Evolutionary conservation across 352 stramenopile species (phyloP).

Genomic region (Pythium phragmiticola): DNA sequence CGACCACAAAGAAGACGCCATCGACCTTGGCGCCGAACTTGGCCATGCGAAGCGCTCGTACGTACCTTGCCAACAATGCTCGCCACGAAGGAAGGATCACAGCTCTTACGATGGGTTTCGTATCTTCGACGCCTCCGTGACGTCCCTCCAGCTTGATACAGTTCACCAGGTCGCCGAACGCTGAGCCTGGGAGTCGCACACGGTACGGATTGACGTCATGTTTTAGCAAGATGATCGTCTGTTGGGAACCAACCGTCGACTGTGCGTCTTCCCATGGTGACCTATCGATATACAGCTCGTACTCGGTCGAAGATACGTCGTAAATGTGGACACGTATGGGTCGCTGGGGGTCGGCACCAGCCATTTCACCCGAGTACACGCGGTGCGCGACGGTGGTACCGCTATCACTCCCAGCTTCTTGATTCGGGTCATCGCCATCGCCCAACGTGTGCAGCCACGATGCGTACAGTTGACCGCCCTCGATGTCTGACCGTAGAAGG

Average conservation of each 20-base stretch:
- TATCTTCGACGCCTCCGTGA: not conserved
- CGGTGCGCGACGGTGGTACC: slow-evolving; percentile 14
- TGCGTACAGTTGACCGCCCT: slow-evolving; percentile 21
- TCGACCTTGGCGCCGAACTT: slow-evolving; percentile 43
- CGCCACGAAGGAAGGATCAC: slow-evolving; percentile 35
- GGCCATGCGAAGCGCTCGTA: slow-evolving; percentile 44
- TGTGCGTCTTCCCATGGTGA: not conserved
- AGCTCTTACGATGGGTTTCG: not conserved
- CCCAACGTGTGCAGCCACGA: slow-evolving; percentile 33
- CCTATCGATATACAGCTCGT: slow-evolving; percentile 13
- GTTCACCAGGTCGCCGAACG: slow-evolving; percentile 42
- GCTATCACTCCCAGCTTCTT: not conserved
- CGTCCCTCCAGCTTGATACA: slow-evolving; percentile 27
- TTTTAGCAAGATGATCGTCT: slow-evolving; percentile 35
- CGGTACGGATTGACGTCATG: slow-evolving; percentile 48
- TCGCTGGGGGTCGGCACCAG: slow-evolving; percentile 11
- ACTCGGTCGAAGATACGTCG: slow-evolving; percentile 23
- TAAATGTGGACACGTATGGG: slow-evolving; percentile 15
- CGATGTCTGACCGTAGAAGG: slow-evolving; percentile 16
- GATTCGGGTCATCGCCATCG: not conserved
- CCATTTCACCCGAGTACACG: slow-evolving; percentile 42
- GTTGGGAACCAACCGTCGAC: not conserved
- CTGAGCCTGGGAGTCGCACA: slow-evolving; percentile 39
- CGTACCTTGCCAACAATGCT: slow-evolving; percentile 39
- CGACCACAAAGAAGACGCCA: slow-evolving; percentile 37